Evolutionary conservation across 345 rosid genomes (phyloP).

Genomic region (Bruguiera parviflora): DNA sequence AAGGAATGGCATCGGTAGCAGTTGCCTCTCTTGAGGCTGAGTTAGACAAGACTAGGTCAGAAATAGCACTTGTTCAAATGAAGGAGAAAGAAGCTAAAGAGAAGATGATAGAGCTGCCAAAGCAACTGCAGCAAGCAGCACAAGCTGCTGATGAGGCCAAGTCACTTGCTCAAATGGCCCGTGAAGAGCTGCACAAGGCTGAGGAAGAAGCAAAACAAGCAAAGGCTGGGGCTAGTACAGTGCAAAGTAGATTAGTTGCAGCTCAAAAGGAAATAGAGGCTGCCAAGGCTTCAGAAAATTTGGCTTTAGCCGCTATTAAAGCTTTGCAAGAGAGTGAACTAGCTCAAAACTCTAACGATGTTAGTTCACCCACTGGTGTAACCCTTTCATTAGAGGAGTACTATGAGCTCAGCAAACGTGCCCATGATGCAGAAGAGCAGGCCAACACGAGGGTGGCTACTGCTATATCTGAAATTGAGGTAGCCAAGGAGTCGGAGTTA

Average conservation of each 20-base stretch:
- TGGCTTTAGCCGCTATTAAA: constrained; percentile 80
- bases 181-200: constrained; percentile 68
- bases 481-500: constrained; percentile 64
- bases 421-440: constrained; percentile 79
- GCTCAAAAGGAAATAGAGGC: constrained; percentile 85
- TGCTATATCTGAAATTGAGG: constrained; percentile 65
- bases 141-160: constrained; percentile 81
- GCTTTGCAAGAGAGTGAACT: constrained; percentile 85
- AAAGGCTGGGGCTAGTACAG: constrained; percentile 65
- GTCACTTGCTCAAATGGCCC: constrained; percentile 54
- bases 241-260: constrained; percentile 66
- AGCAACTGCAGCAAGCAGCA: constrained; percentile 67
- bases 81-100: constrained; percentile 67
- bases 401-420: constrained; percentile 74
- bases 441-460: constrained; percentile 65
- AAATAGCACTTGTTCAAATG: constrained; percentile 50
- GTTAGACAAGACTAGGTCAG: constrained; percentile 54
- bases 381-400: constrained; percentile 80
- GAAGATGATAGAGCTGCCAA: constrained; percentile 63
- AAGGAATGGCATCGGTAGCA: constrained; percentile 78
- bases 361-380: constrained; percentile 51
- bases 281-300: constrained; percentile 73
- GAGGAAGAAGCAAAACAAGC: constrained; percentile 84
- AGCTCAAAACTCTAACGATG: constrained; percentile 32
- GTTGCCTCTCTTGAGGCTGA: constrained; percentile 79